Evolutionary conservation across 2,329 filamentous ascomycete genomes (phyloP).

Genomic region (Sarocladiaceae sp.): DNA sequence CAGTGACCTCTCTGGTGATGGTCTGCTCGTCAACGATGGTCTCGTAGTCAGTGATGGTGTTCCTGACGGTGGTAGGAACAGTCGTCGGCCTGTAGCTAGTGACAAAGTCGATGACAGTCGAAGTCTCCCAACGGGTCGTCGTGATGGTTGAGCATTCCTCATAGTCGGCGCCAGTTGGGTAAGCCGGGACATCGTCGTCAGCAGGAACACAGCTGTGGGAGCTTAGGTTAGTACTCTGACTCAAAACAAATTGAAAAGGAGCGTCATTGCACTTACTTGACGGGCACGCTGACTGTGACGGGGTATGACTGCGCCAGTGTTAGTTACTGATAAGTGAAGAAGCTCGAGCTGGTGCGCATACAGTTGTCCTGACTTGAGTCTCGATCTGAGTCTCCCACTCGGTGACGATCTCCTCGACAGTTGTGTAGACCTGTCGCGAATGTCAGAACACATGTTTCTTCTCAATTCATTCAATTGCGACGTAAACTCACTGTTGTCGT

Average conservation of each 20-base stretch:
- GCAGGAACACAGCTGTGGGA: constrained; percentile 8
- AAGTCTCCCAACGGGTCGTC: constrained; percentile 12
- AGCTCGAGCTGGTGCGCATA: background rate
- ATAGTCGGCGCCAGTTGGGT: constrained; percentile 6
- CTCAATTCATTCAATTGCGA: too few relatives aligned
- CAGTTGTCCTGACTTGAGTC: constrained; percentile 6
- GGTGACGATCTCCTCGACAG: constrained; percentile 3
- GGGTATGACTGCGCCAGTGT: constrained; percentile 12
- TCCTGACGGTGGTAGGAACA: constrained; percentile 10
- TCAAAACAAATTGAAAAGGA: background rate
- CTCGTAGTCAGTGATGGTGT: background rate
- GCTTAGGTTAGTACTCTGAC: background rate
- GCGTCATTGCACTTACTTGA: constrained; percentile 12
- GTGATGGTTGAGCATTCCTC: constrained; percentile 10
- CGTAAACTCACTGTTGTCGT: constrained; percentile 1
- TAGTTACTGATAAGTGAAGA: background rate
- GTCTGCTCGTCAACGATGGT: background rate
- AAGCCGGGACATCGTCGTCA: background rate
- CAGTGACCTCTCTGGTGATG: background rate
- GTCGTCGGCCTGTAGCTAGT: constrained; percentile 7
- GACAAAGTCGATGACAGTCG: background rate
- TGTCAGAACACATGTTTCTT: too few relatives aligned
- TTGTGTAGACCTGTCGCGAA: background rate
- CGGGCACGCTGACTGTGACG: constrained; percentile 8
- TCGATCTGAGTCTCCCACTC: constrained; percentile 6